Conservation (phyloP, 2,329 filamentous ascomycete species). For the Neophaeococcomyces aloes region DNA sequence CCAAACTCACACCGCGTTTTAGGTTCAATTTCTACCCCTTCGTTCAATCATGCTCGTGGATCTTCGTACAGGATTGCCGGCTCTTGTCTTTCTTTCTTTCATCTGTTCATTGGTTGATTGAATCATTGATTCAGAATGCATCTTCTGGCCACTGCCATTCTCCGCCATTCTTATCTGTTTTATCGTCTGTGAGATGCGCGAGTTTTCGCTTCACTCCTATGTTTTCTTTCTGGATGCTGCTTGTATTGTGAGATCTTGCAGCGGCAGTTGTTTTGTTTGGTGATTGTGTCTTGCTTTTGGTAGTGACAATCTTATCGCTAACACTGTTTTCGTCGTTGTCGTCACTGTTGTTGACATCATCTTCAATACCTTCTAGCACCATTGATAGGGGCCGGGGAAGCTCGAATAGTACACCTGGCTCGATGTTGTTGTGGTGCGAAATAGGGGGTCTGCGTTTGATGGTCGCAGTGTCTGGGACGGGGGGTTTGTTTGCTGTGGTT, state of each 20-base stretch:
- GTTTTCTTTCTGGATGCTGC: not conserved
- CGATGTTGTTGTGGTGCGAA: not conserved
- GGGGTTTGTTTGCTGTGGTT: too few relatives aligned
- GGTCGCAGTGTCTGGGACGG: not conserved
- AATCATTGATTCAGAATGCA: slow-evolving; percentile 20
- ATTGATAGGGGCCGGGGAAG: slow-evolving; percentile 16
- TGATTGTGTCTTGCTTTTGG: slow-evolving; percentile 9
- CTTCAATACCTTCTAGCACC: slow-evolving; percentile 19
- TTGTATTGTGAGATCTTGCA: slow-evolving; percentile 1
- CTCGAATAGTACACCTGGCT: not conserved
- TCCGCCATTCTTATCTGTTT: too few relatives aligned
- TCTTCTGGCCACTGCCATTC: slow-evolving; percentile 23
- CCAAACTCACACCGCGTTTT: too few relatives aligned
- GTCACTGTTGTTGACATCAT: slow-evolving; percentile 5
- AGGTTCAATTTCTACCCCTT: too few relatives aligned
- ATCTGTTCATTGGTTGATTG: too few relatives aligned
- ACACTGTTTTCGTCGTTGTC: not conserved
- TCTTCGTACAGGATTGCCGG: too few relatives aligned
- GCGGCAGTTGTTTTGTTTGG: slow-evolving; percentile 7
- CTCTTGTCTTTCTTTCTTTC: too few relatives aligned
- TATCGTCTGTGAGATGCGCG: too few relatives aligned
- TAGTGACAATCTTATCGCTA: slow-evolving; percentile 1
- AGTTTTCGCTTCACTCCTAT: slow-evolving; percentile 9
- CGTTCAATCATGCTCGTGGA: too few relatives aligned
- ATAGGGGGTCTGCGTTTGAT: not conserved